Percentiles rank a stretch among this genome's conserved stretches.
phyloP scores from a whole-genome alignment of 129 eudicot species.

The Helianthus annuus region HanXRQr2.0-SUNRISE NC_035447.2:14560853-14561352 shows the following conservation, averaged over 20 bases:
- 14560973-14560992: not conserved
- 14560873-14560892: slow-evolving; percentile 36
- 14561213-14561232: not conserved
- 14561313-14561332: not conserved
- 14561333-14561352: slow-evolving; percentile 5
- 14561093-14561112: slow-evolving; percentile 12
- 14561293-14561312: not conserved
- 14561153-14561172: slow-evolving; percentile 37
- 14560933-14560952: slow-evolving; percentile 43
- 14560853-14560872: slow-evolving; percentile 15
- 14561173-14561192: slow-evolving; percentile 27
- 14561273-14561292: not conserved
- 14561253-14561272: slow-evolving; percentile 7
- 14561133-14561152: slow-evolving; percentile 36
- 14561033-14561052: slow-evolving; percentile 34
- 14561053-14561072: slow-evolving; percentile 40
- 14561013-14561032: slow-evolving; percentile 34
- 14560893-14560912: slow-evolving; percentile 34
- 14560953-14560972: slow-evolving; percentile 44
- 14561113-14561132: slow-evolving; percentile 43
- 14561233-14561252: slow-evolving; percentile 1
- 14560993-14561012: slow-evolving; percentile 16
- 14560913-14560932: slow-evolving; percentile 43
- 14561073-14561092: slow-evolving; percentile 36
- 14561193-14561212: not conserved